Evolutionary conservation across 2,329 filamentous ascomycete species (phyloP), one percentile per base, ranked within the genome.

Genomic region (Aureobasidium lini): DNA sequence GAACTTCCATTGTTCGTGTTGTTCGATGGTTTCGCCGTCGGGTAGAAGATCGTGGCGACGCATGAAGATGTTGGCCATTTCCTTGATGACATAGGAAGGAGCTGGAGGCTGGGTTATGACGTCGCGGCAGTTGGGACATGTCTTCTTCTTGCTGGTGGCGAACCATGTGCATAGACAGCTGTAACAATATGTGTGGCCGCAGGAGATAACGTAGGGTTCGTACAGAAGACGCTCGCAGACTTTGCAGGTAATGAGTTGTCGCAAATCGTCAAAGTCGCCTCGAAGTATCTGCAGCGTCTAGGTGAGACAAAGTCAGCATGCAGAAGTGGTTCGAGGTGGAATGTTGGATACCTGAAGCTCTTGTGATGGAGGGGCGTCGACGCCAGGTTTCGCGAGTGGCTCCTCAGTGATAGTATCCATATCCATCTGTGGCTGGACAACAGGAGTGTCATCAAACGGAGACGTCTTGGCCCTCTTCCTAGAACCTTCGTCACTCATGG

Each of bases 121-220:
- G 3, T 81, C 76, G 61, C 86, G 80, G 68, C 86, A 89, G 69
- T 88, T 84, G 15, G 86, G 86, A 70, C 86, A 89, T 65, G 84
- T 85, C 69, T 85, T 86, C 66, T 81, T 84, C 79, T 79, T 82
- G 62, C 78, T 80, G 64, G 77, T 78, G 44, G 83, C 73, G 65
- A 83, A 84, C 81, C 84, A 69, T 31, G 63, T 61, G 42, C 65
- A 63, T 11, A 72, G 64, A 54, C 70, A 73, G 62, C 80, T 83
- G 68, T 89, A 89, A 73, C 86, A 89, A 71, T 87, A 88, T 6
- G 85, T 88, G 69, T 89, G 86, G 3, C 86, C 86, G 66, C 86
- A 89, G 6, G 77, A 77, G 56, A 88, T 78, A 16, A 83, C 85
- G 71, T 84, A 89, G 1, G 86, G 86, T 70, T 88, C 85, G 71